These are phyloP conservation scores for Soucietia sequanensis DNA, from an alignment of 805 yeast species.

Conservation along the genomic window DNA sequence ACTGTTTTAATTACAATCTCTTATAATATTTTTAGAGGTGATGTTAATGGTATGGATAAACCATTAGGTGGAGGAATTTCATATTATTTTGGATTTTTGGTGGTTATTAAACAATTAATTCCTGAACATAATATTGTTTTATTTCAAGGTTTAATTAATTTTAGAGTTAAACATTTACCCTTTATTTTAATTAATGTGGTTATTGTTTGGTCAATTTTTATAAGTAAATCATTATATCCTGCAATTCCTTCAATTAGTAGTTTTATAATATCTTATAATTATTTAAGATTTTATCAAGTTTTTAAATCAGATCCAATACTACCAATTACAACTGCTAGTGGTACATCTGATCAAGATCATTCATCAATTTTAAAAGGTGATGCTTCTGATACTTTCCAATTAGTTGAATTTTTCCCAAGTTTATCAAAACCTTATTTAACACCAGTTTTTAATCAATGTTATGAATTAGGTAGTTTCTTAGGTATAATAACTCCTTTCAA, in stretches of 20 bases:
- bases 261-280: conserved; percentile 70
- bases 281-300: conserved; percentile 73
- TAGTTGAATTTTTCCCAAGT: conserved; percentile 82
- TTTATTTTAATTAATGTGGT: conserved; percentile 39
- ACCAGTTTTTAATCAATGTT: conserved; percentile 44
- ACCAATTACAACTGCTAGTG: conserved; percentile 40
- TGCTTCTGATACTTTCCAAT: conserved; percentile 84
- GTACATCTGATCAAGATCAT: conserved; percentile 19
- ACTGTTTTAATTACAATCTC: conserved; percentile 45
- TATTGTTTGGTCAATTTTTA: conserved; percentile 30
- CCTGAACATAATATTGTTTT: conserved; percentile 56
- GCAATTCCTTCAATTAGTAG: conserved; percentile 54
- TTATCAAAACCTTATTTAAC: conserved; percentile 49
- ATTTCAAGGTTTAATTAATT: conserved; percentile 43
- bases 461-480: conserved; percentile 37
- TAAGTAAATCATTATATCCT: conserved; percentile 43
- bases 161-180: conserved; percentile 65
- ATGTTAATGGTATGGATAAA: conserved; percentile 34
- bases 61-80: conserved; percentile 56
- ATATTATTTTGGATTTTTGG: conserved; percentile 52
- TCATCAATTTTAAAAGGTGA: conserved; percentile 60
- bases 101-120: conserved; percentile 55
- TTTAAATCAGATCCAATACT: conserved; percentile 54
- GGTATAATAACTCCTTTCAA: conserved; percentile 62
- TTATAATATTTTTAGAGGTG: conserved; percentile 32